Base-by-base conservation (phyloP, 192 early-diverging fungal genomes). In the Bifiguratus adelaidae region DNA sequence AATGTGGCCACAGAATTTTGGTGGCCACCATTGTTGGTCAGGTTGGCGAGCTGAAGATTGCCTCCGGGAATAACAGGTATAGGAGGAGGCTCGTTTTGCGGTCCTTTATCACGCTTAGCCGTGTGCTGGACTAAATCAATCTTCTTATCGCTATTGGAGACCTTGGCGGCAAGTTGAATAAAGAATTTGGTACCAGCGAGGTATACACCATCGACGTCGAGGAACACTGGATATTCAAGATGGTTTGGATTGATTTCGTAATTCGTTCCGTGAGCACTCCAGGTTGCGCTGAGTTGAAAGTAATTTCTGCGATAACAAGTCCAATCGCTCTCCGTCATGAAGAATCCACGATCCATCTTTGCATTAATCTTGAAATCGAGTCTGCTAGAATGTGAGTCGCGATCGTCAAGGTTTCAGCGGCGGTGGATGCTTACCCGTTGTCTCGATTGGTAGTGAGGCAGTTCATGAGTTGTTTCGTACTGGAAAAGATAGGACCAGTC, bases 261-360 rank as follows among this genome's bases (percentile, higher is more conserved):
- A 18, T n/a, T n/a, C n/a, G n/a, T n/a, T n/a, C 60, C 65, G 7
- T 56, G 49, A 5, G 64, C 12, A 0, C 36, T 57, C 56, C 81
- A 84, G 13, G 68, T 47, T 32, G 55, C 51, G 44, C 64, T 69
- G 25, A 91, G 63, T 55, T 89, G 83, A 41, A 89, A 89, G 66
- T 89, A 91, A 47, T 91, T 91, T 48, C 87, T 74, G n/a, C 88
- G 67, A 54, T 91, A 91, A 57, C 88, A 89, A 6, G 87, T 86
- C 87, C 87, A 91, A 41, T 82, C 81, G 34, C 58, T 54, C 20
- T 81, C 78, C 1, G 85, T 73, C 21, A 88, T 47, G 44, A 89
- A 88, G 60, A 90, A 90, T 1, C 88, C 88, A 19, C 80, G 63
- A 43, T 89, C 87, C 3, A 92, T 70, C 22, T 81, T 82, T 8